Percentiles rank a stretch among this genome's conserved stretches.
These are phyloP conservation scores for Pyrus pyrifolia DNA, from an alignment of 306 rosid species.

Conservation along the genomic window DNA sequence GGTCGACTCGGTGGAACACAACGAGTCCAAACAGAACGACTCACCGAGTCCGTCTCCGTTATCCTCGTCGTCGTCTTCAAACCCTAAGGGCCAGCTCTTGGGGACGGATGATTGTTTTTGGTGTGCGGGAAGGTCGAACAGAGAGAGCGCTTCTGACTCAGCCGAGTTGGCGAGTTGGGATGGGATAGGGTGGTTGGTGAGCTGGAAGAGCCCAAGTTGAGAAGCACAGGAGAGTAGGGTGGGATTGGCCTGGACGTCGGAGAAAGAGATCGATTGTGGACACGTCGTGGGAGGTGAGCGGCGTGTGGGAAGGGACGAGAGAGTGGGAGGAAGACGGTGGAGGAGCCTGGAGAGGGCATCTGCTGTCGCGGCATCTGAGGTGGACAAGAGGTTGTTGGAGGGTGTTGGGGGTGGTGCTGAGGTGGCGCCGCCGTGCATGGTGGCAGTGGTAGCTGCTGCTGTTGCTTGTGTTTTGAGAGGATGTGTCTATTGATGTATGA, in stretches of 20 bases:
- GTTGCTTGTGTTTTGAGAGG: slow-evolving; percentile 41
- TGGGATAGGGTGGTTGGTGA: slow-evolving; percentile 47
- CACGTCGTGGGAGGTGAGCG: slow-evolving; percentile 31
- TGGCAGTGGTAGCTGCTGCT: slow-evolving; percentile 9
- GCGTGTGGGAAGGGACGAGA: slow-evolving; percentile 53
- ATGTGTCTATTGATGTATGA: slow-evolving; percentile 9
- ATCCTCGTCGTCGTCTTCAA: slow-evolving; percentile 26
- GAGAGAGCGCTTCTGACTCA: slow-evolving; percentile 56
- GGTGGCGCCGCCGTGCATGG: slow-evolving; percentile 55
- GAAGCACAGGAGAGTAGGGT: slow-evolving; percentile 33
- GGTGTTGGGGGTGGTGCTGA: slow-evolving; percentile 94
- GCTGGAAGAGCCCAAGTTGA: slow-evolving; percentile 63
- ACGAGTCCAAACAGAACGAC: slow-evolving; percentile 55
- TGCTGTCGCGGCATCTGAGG: slow-evolving; percentile 37
- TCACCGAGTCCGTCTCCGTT: slow-evolving; percentile 30
- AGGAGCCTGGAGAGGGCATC: slow-evolving; percentile 65
- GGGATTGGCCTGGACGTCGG: slow-evolving; percentile 18
- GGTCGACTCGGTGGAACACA: slow-evolving; percentile 33
- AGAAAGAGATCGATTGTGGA: slow-evolving; percentile 47
- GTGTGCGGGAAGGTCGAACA: slow-evolving; percentile 46
- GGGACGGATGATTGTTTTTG: slow-evolving; percentile 43
- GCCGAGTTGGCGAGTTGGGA: slow-evolving; percentile 63
- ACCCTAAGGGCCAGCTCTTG: slow-evolving; percentile 72
- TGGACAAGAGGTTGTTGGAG: slow-evolving; percentile 31
- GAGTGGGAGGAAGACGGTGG: slow-evolving; percentile 72